A percentile compares a stretch with the other conserved stretches of the same genome.
Evolutionary conservation across 768 basidiomycete genomes (phyloP).

Genomic region (Hericium rajendrae): DNA sequence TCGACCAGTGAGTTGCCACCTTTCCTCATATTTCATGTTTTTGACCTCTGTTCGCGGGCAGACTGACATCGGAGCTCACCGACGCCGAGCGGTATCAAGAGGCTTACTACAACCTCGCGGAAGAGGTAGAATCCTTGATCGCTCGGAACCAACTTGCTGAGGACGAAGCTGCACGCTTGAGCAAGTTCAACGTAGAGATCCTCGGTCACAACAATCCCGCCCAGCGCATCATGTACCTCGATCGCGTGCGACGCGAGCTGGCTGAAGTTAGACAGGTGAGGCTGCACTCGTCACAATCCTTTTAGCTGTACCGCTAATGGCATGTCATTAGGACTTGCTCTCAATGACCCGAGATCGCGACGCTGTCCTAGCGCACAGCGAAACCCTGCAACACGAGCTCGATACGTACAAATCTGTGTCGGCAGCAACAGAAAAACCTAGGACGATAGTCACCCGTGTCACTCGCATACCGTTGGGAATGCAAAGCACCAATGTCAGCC

Average conservation of each 20-base stretch:
- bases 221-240: constrained; percentile 82
- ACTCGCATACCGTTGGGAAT: constrained; percentile 19
- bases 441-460: constrained; percentile 26
- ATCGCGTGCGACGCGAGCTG: constrained; percentile 70
- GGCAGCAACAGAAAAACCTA: constrained; percentile 23
- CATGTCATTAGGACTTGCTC: constrained; percentile 19
- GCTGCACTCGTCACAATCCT: too few species aligned
- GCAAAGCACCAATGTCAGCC: constrained; percentile 11
- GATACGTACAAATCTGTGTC: constrained; percentile 23
- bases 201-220: constrained; percentile 76
- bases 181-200: constrained; percentile 79
- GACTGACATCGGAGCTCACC: constrained; percentile 40
- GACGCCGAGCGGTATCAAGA: constrained; percentile 59
- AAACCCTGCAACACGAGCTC: constrained; percentile 24
- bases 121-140: constrained; percentile 55
- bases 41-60: too few species aligned
- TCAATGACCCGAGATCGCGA: constrained; percentile 24
- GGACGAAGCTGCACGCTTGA: constrained; percentile 66
- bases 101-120: constrained; percentile 55
- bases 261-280: constrained; percentile 74
- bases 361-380: constrained; percentile 18
- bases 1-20: constrained; percentile 45
- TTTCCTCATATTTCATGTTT: too few species aligned
- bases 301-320: too few species aligned
- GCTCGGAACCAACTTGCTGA: constrained; percentile 71